A percentile compares a stretch with the other conserved stretches of the same genome.
These are phyloP conservation scores for Rubia balearica DNA, from an alignment of 305 asterid genomes.

Conservation along the genomic window DNA sequence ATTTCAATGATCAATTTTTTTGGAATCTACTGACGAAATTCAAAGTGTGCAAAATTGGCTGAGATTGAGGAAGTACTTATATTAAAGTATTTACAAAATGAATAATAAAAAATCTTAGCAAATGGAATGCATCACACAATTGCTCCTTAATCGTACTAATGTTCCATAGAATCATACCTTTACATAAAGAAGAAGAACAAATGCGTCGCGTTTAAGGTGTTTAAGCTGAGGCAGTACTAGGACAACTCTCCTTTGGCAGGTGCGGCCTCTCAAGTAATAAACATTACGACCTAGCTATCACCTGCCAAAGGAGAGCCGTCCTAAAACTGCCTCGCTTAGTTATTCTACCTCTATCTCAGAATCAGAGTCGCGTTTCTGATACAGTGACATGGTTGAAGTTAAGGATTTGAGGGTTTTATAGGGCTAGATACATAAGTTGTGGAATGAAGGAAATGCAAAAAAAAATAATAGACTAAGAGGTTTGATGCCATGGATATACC, in stretches of 20 bases:
- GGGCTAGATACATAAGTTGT: neutral
- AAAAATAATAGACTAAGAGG: slow-evolving; percentile 22
- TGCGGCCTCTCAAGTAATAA: neutral
- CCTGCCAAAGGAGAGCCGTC: slow-evolving; percentile 35
- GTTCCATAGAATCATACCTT: slow-evolving; percentile 1
- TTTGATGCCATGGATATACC: slow-evolving; percentile 22
- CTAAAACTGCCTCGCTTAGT: slow-evolving; percentile 32
- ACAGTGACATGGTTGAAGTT: neutral
- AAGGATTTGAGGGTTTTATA: neutral
- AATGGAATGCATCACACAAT: too few relatives aligned
- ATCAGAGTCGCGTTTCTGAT: neutral
- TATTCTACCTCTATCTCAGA: neutral
- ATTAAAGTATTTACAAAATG: too few relatives aligned
- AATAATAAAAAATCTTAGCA: too few relatives aligned
- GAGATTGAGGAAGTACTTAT: too few relatives aligned
- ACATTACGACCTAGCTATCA: neutral
- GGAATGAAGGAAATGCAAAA: neutral
- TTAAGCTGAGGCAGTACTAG: slow-evolving; percentile 38
- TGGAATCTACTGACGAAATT: too few relatives aligned
- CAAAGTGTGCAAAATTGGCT: too few relatives aligned
- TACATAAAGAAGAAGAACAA: neutral
- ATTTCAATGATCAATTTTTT: too few relatives aligned
- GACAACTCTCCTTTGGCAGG: slow-evolving; percentile 69
- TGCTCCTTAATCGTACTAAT: too few relatives aligned
- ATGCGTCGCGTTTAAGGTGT: too few relatives aligned